These are phyloP conservation scores for Neotropicomus parvogracilis DNA, from an alignment of 1,284 basidiomycete species.

Conservation along the genomic window DNA sequence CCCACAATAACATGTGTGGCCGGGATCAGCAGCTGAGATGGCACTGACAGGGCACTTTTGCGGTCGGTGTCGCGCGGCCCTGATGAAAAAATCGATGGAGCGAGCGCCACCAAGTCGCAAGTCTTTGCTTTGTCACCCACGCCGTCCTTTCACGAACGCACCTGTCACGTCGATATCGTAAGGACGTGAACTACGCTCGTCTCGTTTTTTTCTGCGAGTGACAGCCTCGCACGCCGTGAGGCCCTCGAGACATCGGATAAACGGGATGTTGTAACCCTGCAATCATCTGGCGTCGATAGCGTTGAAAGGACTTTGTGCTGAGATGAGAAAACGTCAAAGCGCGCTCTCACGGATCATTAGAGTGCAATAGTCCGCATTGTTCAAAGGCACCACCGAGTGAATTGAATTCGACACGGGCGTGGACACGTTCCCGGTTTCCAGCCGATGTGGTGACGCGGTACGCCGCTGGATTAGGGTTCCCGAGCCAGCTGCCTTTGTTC, in stretches of 20 bases:
- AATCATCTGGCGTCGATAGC: conserved; percentile 3
- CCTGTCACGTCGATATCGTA: conserved; percentile 13
- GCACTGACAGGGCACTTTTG: neutral
- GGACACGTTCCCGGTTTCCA: conserved; percentile 17
- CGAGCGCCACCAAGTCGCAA: conserved; percentile 1
- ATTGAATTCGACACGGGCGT: conserved; percentile 8
- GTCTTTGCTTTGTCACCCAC: conserved; percentile 10
- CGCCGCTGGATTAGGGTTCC: conserved; percentile 22
- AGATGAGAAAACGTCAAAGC: conserved; percentile 3
- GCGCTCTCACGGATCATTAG: conserved; percentile 12
- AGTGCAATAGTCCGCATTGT: neutral
- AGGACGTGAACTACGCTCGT: neutral
- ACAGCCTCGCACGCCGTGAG: conserved; percentile 12
- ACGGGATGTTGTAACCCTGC: conserved; percentile 7
- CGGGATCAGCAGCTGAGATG: conserved; percentile 13
- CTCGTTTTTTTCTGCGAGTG: conserved; percentile 4
- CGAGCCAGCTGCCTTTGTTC: conserved; percentile 27
- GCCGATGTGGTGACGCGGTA: conserved; percentile 21
- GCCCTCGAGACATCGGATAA: conserved; percentile 9
- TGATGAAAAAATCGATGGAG: neutral
- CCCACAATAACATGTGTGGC: conserved; percentile 22
- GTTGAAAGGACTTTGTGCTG: conserved; percentile 1
- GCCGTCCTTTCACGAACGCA: conserved; percentile 4
- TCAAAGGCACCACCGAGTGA: conserved; percentile 1
- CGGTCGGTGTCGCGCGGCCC: conserved; percentile 1